phyloP scores from a whole-genome alignment of 2,329 filamentous ascomycete species.

The Zalaria sp. region DNA sequence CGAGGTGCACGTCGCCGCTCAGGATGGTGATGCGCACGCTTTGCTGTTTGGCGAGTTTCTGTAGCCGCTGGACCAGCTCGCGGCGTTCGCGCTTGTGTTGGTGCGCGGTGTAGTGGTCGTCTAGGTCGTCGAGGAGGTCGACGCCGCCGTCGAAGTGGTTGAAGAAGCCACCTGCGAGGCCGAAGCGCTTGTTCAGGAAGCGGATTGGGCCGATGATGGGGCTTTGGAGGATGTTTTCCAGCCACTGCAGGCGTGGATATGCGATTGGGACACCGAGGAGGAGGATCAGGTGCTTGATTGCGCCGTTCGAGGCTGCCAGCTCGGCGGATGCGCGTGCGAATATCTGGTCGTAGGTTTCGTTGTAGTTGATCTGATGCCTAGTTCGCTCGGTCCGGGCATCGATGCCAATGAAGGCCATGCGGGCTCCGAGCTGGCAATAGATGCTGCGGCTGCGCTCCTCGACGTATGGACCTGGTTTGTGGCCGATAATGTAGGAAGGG shows the following conservation, averaged over 20 bases:
- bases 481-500: constrained; percentile 63
- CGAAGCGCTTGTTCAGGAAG: constrained; percentile 81
- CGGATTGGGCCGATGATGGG: constrained; percentile 80
- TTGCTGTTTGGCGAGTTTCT: constrained; percentile 42
- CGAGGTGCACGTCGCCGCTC: constrained; percentile 50
- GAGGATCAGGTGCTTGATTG: constrained; percentile 49
- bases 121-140: constrained; percentile 50
- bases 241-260: constrained; percentile 71
- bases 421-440: constrained; percentile 49
- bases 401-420: constrained; percentile 49
- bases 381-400: constrained; percentile 61
- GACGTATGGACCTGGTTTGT: constrained; percentile 54
- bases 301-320: constrained; percentile 33
- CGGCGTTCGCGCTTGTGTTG: constrained; percentile 85
- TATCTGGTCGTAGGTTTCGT: constrained; percentile 46
- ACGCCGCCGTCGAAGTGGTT: constrained; percentile 79
- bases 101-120: constrained; percentile 70
- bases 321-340: constrained; percentile 41
- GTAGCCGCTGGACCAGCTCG: constrained; percentile 50
- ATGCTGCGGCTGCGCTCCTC: constrained; percentile 47
- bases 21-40: constrained; percentile 47
- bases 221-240: constrained; percentile 81
- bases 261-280: constrained; percentile 59
- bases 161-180: constrained; percentile 72
- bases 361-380: constrained; percentile 83